Conservation (phyloP, 352 stramenopile genomes). For the Phytophthora palmivora region DNA sequence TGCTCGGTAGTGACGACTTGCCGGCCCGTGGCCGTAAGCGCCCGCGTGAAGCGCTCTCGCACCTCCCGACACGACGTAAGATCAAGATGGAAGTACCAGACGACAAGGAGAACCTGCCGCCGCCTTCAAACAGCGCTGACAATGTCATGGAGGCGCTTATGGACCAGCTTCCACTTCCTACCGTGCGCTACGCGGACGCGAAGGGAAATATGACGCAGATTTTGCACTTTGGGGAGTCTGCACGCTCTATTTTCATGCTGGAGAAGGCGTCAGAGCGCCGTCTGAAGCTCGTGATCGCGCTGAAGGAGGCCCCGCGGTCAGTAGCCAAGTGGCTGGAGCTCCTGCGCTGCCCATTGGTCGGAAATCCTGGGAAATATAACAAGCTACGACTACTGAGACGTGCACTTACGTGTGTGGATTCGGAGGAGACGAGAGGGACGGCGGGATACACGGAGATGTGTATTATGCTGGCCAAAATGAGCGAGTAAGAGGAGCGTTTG, state of each 20-base stretch:
- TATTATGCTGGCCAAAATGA: constrained; percentile 62
- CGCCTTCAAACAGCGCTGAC: constrained; percentile 3
- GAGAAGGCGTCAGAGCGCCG: constrained; percentile 53
- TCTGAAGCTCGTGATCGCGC: constrained; percentile 48
- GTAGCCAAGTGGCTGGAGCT: constrained; percentile 62
- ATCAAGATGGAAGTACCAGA: constrained; percentile 36
- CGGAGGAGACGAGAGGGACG: constrained; percentile 32
- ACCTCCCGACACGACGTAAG: constrained; percentile 33
- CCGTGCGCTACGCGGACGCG: constrained; percentile 19
- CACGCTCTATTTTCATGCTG: constrained; percentile 67
- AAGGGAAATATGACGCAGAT: constrained; percentile 21
- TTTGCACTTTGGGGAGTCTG: constrained; percentile 69
- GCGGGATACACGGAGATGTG: constrained; percentile 67
- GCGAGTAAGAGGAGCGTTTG: constrained; percentile 38
- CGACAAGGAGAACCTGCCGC: constrained; percentile 56
- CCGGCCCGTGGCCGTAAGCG: constrained; percentile 38
- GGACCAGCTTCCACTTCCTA: constrained; percentile 24
- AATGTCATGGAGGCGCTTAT: constrained; percentile 17
- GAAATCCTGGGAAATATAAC: constrained; percentile 48
- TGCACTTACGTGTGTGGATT: constrained; percentile 49
- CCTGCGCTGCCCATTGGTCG: constrained; percentile 53
- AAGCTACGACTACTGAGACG: constrained; percentile 53
- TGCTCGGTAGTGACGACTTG: constrained; percentile 12
- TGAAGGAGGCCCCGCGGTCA: constrained; percentile 55
- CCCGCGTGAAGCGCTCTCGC: constrained; percentile 31